These are phyloP conservation scores for Micractinium conductrix DNA, from an alignment of 139 green algal species.

Conservation along the genomic window DNA sequence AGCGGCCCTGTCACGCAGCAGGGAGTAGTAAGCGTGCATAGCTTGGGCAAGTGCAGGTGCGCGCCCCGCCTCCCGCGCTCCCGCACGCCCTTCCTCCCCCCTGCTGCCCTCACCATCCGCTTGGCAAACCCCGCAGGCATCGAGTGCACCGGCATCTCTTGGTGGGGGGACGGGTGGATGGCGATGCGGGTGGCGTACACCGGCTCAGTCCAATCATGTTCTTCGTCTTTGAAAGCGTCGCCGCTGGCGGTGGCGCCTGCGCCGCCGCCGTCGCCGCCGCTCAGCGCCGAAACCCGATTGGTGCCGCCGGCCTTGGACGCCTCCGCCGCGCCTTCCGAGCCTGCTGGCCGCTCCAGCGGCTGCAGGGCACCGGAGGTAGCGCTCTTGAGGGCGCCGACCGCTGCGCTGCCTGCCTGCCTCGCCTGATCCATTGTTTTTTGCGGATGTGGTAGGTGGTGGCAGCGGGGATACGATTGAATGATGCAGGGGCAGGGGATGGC, in stretches of 20 bases:
- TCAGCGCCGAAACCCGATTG: too few species aligned
- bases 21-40: neutral
- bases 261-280: neutral
- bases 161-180: constrained; percentile 1
- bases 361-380: too few species aligned
- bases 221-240: neutral
- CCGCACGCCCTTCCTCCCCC: neutral
- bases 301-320: too few species aligned
- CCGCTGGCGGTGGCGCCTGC: neutral
- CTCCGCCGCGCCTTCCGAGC: neutral
- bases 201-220: neutral
- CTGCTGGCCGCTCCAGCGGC: neutral
- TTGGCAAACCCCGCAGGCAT: constrained; percentile 24
- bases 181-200: neutral
- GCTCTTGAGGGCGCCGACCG: neutral
- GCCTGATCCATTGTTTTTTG: constrained; percentile 2
- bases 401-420: neutral
- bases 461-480: too few species aligned
- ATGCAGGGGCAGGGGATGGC: too few species aligned
- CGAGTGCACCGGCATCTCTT: neutral
- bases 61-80: neutral
- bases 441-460: too few species aligned
- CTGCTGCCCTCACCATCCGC: neutral
- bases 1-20: neutral
- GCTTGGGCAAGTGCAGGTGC: neutral